Conservation (phyloP, 1,139 yeast genomes). For the Zygosaccharomyces sapae region DNA sequence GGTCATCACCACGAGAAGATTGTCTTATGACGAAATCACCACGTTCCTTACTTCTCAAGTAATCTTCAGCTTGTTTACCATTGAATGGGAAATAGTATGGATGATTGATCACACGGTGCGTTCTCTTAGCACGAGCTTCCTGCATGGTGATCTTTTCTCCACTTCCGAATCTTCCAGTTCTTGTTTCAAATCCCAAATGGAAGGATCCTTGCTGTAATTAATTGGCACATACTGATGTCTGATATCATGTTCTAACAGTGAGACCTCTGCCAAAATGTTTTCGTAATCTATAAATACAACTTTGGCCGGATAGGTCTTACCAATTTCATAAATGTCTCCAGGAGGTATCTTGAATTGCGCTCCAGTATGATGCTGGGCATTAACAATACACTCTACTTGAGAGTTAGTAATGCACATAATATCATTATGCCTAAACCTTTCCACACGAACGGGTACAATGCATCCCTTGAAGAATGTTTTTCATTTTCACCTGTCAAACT, state of each 20-base stretch:
- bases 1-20: constrained; percentile 83
- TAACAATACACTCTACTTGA: constrained; percentile 67
- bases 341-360: constrained; percentile 45
- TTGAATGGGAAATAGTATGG: constrained; percentile 84
- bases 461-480: constrained; percentile 63
- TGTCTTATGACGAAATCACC: constrained; percentile 96
- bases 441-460: constrained; percentile 69
- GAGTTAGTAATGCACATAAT: constrained; percentile 66
- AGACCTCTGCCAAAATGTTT: constrained; percentile 67
- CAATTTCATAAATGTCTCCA: constrained; percentile 49
- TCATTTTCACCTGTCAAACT: constrained; percentile 85
- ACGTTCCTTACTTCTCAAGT: constrained; percentile 77
- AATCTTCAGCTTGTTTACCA: constrained; percentile 87
- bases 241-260: constrained; percentile 64
- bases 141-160: constrained; percentile 52
- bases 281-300: constrained; percentile 67
- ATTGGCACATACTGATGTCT: constrained; percentile 50
- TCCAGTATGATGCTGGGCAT: constrained; percentile 61
- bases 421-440: constrained; percentile 42
- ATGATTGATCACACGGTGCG: constrained; percentile 78
- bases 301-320: constrained; percentile 85
- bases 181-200: constrained; percentile 78
- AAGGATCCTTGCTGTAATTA: constrained; percentile 51
- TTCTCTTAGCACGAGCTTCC: constrained; percentile 51
- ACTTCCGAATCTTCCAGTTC: constrained; percentile 62